phyloP scores from a whole-genome alignment of 192 early-diverging fungal species.

The Coemansia sp. region DNA sequence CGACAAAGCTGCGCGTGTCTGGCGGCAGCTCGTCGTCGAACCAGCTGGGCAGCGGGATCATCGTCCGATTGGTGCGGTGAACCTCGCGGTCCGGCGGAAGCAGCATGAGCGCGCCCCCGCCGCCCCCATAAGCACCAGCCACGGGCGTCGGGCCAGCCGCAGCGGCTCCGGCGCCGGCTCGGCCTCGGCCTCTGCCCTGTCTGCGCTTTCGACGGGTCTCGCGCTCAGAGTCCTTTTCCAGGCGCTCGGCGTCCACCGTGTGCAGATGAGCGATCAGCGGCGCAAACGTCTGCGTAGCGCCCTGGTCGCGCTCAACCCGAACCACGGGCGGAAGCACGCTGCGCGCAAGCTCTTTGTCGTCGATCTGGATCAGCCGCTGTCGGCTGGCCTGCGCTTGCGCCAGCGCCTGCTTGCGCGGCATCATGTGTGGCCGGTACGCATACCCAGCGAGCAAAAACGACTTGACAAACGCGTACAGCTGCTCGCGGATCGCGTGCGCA shows the following conservation, averaged over 20 bases:
- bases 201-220: slow-evolving; percentile 84
- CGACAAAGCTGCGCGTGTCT: slow-evolving; percentile 46
- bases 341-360: slow-evolving; percentile 76
- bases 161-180: slow-evolving; percentile 2
- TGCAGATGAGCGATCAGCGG: slow-evolving; percentile 67
- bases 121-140: not conserved
- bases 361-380: slow-evolving; percentile 23
- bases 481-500: slow-evolving; percentile 92
- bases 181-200: slow-evolving; percentile 69
- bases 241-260: slow-evolving; percentile 74
- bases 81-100: slow-evolving; percentile 36
- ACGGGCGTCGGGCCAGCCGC: not conserved
- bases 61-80: slow-evolving; percentile 45
- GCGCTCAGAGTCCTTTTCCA: slow-evolving; percentile 82
- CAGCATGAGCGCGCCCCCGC: not conserved
- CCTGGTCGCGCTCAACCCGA: slow-evolving; percentile 54
- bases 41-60: slow-evolving; percentile 47
- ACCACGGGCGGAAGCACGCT: slow-evolving; percentile 70
- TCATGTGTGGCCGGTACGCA: slow-evolving; percentile 68
- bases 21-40: slow-evolving; percentile 52
- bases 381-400: not conserved
- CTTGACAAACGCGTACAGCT: slow-evolving; percentile 83
- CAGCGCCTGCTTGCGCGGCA: slow-evolving; percentile 21
- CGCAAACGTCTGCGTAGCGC: slow-evolving; percentile 60
- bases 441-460: slow-evolving; percentile 83